Percentiles rank a stretch among this genome's conserved stretches.
These are phyloP conservation scores for Russula lepida DNA, from an alignment of 768 basidiomycete genomes.

Conservation along the genomic window DNA sequence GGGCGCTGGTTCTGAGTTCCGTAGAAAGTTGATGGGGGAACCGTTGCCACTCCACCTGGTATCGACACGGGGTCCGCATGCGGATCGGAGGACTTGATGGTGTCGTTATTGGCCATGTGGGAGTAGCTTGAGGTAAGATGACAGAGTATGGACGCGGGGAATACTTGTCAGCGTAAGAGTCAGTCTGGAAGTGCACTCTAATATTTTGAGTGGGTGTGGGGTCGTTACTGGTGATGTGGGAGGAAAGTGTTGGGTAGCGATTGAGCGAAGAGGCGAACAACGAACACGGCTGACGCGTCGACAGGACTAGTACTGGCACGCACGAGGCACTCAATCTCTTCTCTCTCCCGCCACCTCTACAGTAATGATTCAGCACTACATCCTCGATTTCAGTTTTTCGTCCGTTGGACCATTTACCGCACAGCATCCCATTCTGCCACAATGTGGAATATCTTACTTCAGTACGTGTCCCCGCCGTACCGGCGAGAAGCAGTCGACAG, in stretches of 20 bases:
- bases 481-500: too few species aligned
- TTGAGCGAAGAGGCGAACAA: not conserved
- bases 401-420: too few species aligned
- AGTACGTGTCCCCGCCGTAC: too few species aligned
- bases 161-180: not conserved
- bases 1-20: slow-evolving; percentile 22
- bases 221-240: not conserved
- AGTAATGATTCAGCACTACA: too few species aligned
- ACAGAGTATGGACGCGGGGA: not conserved
- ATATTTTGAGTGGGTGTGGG: not conserved
- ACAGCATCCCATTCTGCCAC: too few species aligned
- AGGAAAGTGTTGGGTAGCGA: not conserved
- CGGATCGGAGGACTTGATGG: not conserved
- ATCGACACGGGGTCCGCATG: not conserved
- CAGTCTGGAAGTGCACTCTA: not conserved
- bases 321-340: not conserved
- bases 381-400: too few species aligned
- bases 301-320: not conserved
- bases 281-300: not conserved
- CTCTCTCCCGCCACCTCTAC: too few species aligned
- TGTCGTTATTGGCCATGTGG: slow-evolving; percentile 10
- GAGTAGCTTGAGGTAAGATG: not conserved
- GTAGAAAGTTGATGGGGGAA: slow-evolving; percentile 22
- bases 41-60: slow-evolving; percentile 21
- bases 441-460: too few species aligned